Conservation (phyloP, 1,139 yeast genomes). For the Candida mesenterica region DNA sequence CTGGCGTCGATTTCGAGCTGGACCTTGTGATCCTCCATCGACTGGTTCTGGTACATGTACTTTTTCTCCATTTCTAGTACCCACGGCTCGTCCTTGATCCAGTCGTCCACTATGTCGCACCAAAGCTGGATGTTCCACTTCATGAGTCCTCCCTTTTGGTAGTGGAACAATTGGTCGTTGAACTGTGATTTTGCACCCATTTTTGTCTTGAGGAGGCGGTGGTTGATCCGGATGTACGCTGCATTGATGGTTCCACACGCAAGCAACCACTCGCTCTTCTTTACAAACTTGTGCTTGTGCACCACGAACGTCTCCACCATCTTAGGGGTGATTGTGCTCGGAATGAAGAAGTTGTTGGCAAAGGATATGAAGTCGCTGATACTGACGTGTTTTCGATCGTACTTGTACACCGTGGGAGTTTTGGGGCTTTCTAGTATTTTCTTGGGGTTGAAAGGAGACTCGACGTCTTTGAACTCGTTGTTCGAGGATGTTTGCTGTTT, state of each 20-base stretch:
- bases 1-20: conserved; percentile 29
- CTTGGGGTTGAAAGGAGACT: conserved; percentile 36
- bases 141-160: conserved; percentile 54
- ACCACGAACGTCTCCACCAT: conserved; percentile 51
- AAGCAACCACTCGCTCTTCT: conserved; percentile 63
- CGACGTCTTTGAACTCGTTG: conserved; percentile 18
- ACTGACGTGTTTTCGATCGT: conserved; percentile 27
- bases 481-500: conserved; percentile 1
- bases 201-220: conserved; percentile 39
- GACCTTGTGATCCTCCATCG: conserved; percentile 19
- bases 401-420: conserved; percentile 19
- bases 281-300: conserved; percentile 49
- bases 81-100: conserved; percentile 59
- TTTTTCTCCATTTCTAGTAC: conserved; percentile 40
- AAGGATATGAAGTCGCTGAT: conserved; percentile 55
- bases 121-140: conserved; percentile 49
- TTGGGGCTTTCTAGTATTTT: conserved; percentile 12
- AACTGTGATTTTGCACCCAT: conserved; percentile 51
- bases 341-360: conserved; percentile 64
- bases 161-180: conserved; percentile 47
- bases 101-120: conserved; percentile 50
- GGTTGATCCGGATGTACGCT: conserved; percentile 56
- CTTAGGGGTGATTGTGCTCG: conserved; percentile 48
- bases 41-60: conserved; percentile 33
- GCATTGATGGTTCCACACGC: conserved; percentile 66